Base-by-base conservation (phyloP, 352 stramenopile species). In the Phytopythium aichiense region DNA sequence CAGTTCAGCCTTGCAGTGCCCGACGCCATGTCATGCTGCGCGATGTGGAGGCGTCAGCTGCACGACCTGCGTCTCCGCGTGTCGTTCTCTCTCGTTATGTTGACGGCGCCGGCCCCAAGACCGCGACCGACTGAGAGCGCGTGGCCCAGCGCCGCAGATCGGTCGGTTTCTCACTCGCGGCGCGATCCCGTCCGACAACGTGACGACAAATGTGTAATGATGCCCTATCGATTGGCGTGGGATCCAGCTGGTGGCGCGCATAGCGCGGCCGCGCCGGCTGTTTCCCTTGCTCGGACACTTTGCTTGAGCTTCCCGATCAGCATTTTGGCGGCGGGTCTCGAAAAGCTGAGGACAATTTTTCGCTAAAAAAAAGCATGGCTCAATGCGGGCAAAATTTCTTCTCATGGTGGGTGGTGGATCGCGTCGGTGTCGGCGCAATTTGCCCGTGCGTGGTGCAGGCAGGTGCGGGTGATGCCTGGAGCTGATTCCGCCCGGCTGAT, bases 161-260 rank as follows among this genome's bases (percentile, higher is more conserved):
- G 42, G 42, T 23, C 28, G 28, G 28, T 31, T 49, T 25, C 20
- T 25, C 20, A n/a, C 22, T 22, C 16, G 45, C n/a, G n/a, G 7
- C 7, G 5, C 0, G 11, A 51, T 51, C 15, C n/a, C 9, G 15
- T 51, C 9, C 18, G 22, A 51, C 46, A 52, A 52, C 23, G 23
- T 16, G 23, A 35, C 46, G 46, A 52, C 23, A 23, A 7, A n/a
- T 58, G 52, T 22, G 52, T 58, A 58, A 58, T 58, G 52, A 58
- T 33, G 52, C 52, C 52, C 52, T 58, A 48, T 58, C 52, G 52
- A 58, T 58, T 25, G 30, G 52, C 20, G 28, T 58, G 52, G 46
- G 46, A 52, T 52, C 46, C 46, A 52, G 22, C 23, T 52, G 22
- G 43, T 58, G 5, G 13, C n/a, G 52, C 31, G 52, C 51, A 57